Base-by-base conservation (phyloP, 305 asterid species). In the Petunia hybrid region DNA sequence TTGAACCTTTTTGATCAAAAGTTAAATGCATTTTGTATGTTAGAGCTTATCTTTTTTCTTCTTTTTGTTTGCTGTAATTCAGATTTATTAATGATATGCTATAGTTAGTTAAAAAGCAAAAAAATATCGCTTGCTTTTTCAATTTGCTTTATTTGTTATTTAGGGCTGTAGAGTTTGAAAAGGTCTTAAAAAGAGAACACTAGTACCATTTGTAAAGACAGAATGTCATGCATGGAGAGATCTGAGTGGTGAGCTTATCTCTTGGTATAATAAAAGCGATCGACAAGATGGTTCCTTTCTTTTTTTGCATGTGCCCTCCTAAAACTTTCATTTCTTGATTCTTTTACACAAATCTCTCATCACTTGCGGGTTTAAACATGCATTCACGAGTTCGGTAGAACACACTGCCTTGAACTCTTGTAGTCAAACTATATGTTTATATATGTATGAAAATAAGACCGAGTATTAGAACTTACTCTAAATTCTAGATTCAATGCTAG, bases 171-270 rank as follows among this genome's bases (percentile, higher is more conserved):
- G 16, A 48, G 62, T 22, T 8, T 38, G 39, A 6, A 10, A 56
- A 74, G 65, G 59, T 14, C 38, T 2, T 22, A 13, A 48, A 63
- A 75, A 45, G 56, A 69, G 13, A 76, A 64, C 70, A 76, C 53
- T 65, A 39, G 59, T 4, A 69, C 42, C 41, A 69, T 22, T 5
- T 69, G 22, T 45, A 46, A 70, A 48, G 61, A 31, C 5, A 71
- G 61, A 35, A 46, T 45, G 16, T 31, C 46, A 71, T 71, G 77
- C 77, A 71, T 71, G 77, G 77, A 71, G 42, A 48, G 77, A 71
- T 48, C 48, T 67, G 12, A n/a, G 75, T 80, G 82, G 80, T 74
- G 83, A 83, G 78, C 59, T 80, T 78, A 73, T 56, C 76, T 76
- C 81, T 8, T 59, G 7, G 76, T 45, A 80, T 22, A 22, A 22